Percentiles rank a stretch among this genome's conserved stretches.
These are phyloP conservation scores for Salvia splendens DNA, from an alignment of 257 asterid species.

Conservation along the genomic window DNA sequence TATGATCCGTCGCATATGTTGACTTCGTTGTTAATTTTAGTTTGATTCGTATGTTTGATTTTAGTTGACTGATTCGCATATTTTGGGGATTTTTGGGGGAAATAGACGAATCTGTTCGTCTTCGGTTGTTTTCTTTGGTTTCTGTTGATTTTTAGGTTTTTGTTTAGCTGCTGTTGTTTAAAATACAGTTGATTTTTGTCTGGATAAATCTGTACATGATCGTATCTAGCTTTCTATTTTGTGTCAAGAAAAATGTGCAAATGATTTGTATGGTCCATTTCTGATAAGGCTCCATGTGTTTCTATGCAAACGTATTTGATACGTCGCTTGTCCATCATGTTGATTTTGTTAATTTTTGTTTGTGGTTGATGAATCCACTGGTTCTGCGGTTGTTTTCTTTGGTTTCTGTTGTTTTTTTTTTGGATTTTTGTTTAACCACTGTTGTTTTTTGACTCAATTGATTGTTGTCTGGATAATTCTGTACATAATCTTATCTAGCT, in stretches of 20 bases:
- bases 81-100: background rate
- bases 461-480: background rate
- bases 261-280: background rate
- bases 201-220: background rate
- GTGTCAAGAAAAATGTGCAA: background rate
- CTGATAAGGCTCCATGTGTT: background rate
- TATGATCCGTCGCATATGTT: background rate
- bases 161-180: background rate
- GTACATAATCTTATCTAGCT: background rate
- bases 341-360: too few species aligned
- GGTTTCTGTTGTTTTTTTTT: background rate
- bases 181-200: background rate
- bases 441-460: background rate
- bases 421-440: background rate
- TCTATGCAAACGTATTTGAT: too few species aligned
- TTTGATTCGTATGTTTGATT: background rate
- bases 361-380: background rate
- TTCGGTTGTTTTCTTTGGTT: background rate
- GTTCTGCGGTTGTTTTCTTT: background rate
- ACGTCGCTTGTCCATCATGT: too few species aligned
- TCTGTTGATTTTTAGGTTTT: background rate
- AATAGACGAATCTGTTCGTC: background rate
- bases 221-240: background rate
- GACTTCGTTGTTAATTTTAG: background rate
- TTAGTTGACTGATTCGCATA: background rate